Evolutionary conservation across 148 eudicot genomes (phyloP), one percentile per base, ranked within the genome.

Genomic region (Simmondsia chinensis): DNA sequence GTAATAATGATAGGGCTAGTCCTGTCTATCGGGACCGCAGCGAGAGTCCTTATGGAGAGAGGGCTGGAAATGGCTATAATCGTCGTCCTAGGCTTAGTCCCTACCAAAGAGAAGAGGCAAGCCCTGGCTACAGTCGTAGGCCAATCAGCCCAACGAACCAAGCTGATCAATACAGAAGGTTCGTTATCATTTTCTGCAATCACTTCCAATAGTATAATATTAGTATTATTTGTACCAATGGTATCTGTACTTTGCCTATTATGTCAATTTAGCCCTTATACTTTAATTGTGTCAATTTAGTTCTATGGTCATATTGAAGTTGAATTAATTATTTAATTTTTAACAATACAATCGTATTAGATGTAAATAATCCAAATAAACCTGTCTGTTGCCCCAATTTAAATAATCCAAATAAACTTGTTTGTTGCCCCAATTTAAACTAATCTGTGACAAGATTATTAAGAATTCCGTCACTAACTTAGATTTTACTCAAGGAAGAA

Each of bases 151-250:
- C 76, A 3, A 45, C 30, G 28, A 18, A 49, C 33, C 68, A 65
- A 56, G 52, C 60, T 26, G 74, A 23, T 20, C 21, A 68, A 57
- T 61, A 65, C 46, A 50, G 42, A 18, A 78, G 82, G 88, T 84
- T 32, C 33, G 66, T 35, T 25, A 38, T 20, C 8, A 1, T 11
- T 32, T 8, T 22, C 17, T 48, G 44, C 33, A 41, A 9, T 48
- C 0, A 36, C 31, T 5, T 36, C 42, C 27, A 3, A 21, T 54
- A 2, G 11, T 44, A 27, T 27, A 27, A 10, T 33, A 9, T 13
- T 18, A 22, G 13, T 1, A 17, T 20, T 16, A 10, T 58, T 10
- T 49, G 28, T 62, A 6, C 8, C 2, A 3, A 16, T 29, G 10
- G 12, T 20, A 4, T 23, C 8, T 24, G 23, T 5, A 28, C 13